Conservation (phyloP, 2,329 filamentous ascomycete species). For the Colletotrichum siamense region DNA sequence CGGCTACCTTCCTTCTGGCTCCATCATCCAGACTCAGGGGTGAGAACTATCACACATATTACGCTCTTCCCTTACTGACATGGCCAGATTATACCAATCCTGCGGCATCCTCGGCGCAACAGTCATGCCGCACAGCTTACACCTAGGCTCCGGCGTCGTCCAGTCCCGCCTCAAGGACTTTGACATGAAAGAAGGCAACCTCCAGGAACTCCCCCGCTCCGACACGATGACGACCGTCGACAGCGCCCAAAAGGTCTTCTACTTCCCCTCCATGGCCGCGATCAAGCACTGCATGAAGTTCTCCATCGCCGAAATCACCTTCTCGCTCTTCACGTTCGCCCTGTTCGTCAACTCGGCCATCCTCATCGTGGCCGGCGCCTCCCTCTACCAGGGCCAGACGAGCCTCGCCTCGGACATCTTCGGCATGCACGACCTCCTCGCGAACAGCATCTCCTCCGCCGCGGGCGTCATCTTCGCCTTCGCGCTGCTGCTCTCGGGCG, state of each 20-base stretch:
- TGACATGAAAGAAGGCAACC: slow-evolving; percentile 57
- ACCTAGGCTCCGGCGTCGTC: slow-evolving; percentile 72
- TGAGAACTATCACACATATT: slow-evolving; percentile 27
- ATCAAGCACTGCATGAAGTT: slow-evolving; percentile 79
- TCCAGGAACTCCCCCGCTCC: slow-evolving; percentile 36
- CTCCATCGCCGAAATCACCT: slow-evolving; percentile 71
- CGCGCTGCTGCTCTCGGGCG: slow-evolving; percentile 79
- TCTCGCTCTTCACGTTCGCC: slow-evolving; percentile 82
- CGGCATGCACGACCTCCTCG: slow-evolving; percentile 77
- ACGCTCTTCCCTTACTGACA: not conserved
- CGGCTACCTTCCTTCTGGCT: slow-evolving; percentile 69
- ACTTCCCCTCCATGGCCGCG: slow-evolving; percentile 73
- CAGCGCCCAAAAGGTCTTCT: slow-evolving; percentile 58
- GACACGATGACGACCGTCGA: slow-evolving; percentile 33
- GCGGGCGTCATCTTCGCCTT: slow-evolving; percentile 87
- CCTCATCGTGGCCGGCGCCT: slow-evolving; percentile 84
- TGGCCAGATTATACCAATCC: slow-evolving; percentile 62
- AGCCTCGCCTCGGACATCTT: slow-evolving; percentile 79
- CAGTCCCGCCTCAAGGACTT: slow-evolving; percentile 71
- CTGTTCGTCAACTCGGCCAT: slow-evolving; percentile 86
- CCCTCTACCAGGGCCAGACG: slow-evolving; percentile 67
- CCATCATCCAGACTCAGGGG: slow-evolving; percentile 63
- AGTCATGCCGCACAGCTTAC: slow-evolving; percentile 75
- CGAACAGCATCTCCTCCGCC: slow-evolving; percentile 70
- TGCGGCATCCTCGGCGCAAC: slow-evolving; percentile 81